These are phyloP conservation scores for Penicillium steckii DNA, from an alignment of 495 filamentous ascomycete species.

Conservation along the genomic window DNA sequence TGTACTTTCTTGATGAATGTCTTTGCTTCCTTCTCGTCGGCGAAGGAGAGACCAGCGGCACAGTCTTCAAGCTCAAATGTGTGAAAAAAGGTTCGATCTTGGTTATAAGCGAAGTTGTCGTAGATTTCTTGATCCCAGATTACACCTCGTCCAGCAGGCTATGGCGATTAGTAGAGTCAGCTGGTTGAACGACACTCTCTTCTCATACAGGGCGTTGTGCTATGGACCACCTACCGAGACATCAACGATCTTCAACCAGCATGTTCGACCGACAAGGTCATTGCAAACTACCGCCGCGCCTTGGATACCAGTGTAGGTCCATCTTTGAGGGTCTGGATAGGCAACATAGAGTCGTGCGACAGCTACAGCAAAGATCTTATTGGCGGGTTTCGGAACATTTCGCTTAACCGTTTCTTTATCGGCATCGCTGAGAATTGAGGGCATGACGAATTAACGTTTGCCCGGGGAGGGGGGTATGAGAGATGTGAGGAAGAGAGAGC, in stretches of 20 bases:
- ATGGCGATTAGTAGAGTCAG: conserved; percentile 18
- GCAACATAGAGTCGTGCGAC: conserved; percentile 94
- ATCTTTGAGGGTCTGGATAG: conserved; percentile 80
- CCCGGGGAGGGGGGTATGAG: neutral
- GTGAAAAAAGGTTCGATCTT: conserved; percentile 95
- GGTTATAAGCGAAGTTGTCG: conserved; percentile 90
- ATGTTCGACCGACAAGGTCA: conserved; percentile 90
- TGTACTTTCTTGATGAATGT: conserved; percentile 93
- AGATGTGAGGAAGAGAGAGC: no score
- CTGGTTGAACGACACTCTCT: no score
- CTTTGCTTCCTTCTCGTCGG: conserved; percentile 94
- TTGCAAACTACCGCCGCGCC: conserved; percentile 92
- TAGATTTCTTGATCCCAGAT: conserved; percentile 99
- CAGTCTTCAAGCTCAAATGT: conserved; percentile 93
- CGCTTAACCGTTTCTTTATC: conserved; percentile 94
- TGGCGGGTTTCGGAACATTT: conserved; percentile 82
- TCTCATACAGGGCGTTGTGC: no score
- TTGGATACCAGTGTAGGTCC: conserved; percentile 92
- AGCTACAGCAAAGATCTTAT: conserved; percentile 93
- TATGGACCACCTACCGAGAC: conserved; percentile 68
- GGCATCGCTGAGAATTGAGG: conserved; percentile 82
- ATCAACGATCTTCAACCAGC: conserved; percentile 96
- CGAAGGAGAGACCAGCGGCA: conserved; percentile 84
- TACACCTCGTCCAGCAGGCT: conserved; percentile 82
- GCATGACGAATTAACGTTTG: conserved; percentile 55